phyloP scores from a whole-genome alignment of 257 asterid genomes.

The Datura wrightii region DNA sequence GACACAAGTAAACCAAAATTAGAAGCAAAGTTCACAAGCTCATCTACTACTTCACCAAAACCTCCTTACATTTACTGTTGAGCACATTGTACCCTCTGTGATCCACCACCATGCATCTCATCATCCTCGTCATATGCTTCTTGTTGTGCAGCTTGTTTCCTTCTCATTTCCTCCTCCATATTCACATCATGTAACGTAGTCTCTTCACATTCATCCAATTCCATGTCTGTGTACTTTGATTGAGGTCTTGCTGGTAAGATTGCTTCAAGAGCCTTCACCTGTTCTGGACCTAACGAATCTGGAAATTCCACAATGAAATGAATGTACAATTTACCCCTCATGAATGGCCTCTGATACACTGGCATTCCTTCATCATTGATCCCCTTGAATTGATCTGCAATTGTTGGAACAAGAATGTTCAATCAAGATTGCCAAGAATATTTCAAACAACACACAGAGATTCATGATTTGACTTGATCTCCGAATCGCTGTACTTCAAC shows the following conservation, averaged over 20 bases:
- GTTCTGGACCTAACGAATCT: constrained; percentile 50
- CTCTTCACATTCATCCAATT: constrained; percentile 79
- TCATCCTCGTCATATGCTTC: constrained; percentile 79
- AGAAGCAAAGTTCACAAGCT: neutral
- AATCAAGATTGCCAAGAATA: neutral
- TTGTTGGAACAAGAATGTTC: neutral
- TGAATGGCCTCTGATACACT: constrained; percentile 62
- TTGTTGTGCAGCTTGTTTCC: constrained; percentile 60
- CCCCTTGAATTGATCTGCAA: constrained; percentile 64
- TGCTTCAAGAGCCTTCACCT: constrained; percentile 49
- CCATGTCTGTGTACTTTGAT: constrained; percentile 65
- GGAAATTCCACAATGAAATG: constrained; percentile 71
- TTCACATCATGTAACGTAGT: constrained; percentile 70
- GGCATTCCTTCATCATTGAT: constrained; percentile 84
- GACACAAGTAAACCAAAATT: neutral
- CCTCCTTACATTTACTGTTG: constrained; percentile 53
- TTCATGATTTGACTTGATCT: no score
- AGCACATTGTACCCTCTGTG: constrained; percentile 81
- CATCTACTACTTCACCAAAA: neutral
- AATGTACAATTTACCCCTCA: constrained; percentile 66
- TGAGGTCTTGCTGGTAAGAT: constrained; percentile 57
- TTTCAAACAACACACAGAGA: neutral
- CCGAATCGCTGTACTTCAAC: no score
- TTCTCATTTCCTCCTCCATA: constrained; percentile 75
- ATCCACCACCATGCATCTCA: constrained; percentile 73